A percentile compares a stretch with the other conserved stretches of the same genome.
Conservation (phyloP, 805 yeast genomes). For the Myxozyma sirexii region DNA sequence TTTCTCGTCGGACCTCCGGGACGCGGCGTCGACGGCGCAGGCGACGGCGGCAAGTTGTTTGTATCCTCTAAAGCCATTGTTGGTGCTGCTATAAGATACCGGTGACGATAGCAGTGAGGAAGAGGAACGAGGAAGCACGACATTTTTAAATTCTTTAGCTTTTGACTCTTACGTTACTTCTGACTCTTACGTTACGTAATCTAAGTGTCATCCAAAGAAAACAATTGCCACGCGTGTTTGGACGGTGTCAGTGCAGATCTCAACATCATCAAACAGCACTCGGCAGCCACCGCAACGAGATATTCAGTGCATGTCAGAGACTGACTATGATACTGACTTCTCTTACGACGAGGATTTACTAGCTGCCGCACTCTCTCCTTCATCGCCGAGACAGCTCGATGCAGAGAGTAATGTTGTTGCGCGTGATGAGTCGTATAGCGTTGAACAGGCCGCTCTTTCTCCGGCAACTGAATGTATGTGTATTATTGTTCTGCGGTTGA, state of each 20-base stretch:
- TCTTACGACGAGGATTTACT: constrained; percentile 5
- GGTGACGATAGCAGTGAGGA: not conserved
- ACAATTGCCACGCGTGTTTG: not conserved
- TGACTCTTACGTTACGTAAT: constrained; percentile 2
- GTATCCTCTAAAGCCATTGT: not conserved
- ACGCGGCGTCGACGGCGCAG: constrained; percentile 44
- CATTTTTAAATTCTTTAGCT: not conserved
- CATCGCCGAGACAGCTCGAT: not conserved
- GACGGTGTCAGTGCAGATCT: not conserved
- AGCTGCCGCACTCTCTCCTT: not conserved
- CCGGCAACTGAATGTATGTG: constrained; percentile 1
- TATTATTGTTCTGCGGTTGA: not conserved
- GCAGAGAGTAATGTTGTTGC: not conserved
- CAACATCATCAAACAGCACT: not conserved
- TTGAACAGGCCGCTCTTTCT: not conserved
- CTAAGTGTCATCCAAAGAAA: not conserved
- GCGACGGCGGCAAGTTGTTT: constrained; percentile 41
- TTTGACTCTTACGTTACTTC: too few relatives aligned
- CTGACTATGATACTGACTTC: constrained; percentile 5
- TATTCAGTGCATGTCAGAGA: not conserved
- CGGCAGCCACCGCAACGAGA: too few relatives aligned
- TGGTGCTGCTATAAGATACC: not conserved
- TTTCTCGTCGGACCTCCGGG: constrained; percentile 35
- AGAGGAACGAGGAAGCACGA: not conserved
- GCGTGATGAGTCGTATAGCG: not conserved